Evolutionary conservation across 352 stramenopile species (phyloP).

Genomic region (Aphanomyces cochlioides): DNA sequence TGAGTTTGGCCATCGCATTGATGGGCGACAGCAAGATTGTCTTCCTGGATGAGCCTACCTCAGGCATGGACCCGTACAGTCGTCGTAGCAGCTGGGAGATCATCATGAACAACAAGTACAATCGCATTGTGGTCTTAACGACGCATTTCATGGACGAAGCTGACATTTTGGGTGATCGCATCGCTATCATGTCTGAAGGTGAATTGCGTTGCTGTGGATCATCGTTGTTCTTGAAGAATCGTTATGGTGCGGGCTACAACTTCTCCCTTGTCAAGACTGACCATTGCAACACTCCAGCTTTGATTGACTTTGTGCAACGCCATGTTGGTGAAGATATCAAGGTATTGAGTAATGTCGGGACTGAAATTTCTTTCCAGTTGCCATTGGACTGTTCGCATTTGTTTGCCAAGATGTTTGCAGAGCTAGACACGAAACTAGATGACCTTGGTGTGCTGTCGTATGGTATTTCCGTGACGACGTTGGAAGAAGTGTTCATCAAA

Average conservation of each 20-base stretch:
- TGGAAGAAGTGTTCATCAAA: too few relatives aligned
- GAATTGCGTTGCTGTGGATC: constrained; percentile 37
- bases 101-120: constrained; percentile 49
- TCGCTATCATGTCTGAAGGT: constrained; percentile 87
- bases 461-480: too few relatives aligned
- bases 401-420: too few relatives aligned
- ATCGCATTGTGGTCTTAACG: constrained; percentile 79
- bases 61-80: constrained; percentile 91
- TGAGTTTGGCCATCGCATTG: constrained; percentile 75
- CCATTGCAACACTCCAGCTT: too few relatives aligned
- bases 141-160: constrained; percentile 92
- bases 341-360: constrained; percentile 58
- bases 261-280: too few relatives aligned
- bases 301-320: constrained; percentile 33
- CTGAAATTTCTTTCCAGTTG: constrained; percentile 50
- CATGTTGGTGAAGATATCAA: constrained; percentile 43
- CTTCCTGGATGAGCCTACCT: constrained; percentile 87
- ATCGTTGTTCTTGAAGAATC: too few relatives aligned
- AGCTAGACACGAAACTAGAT: too few relatives aligned
- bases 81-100: constrained; percentile 83
- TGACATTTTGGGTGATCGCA: constrained; percentile 85
- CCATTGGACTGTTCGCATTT: too few relatives aligned
- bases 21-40: constrained; percentile 66
- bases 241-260: too few relatives aligned
- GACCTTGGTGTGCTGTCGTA: too few relatives aligned